Percentiles rank a stretch among this genome's conserved stretches.
phyloP scores from a whole-genome alignment of 768 basidiomycete species.

The Pholiota molesta region DNA sequence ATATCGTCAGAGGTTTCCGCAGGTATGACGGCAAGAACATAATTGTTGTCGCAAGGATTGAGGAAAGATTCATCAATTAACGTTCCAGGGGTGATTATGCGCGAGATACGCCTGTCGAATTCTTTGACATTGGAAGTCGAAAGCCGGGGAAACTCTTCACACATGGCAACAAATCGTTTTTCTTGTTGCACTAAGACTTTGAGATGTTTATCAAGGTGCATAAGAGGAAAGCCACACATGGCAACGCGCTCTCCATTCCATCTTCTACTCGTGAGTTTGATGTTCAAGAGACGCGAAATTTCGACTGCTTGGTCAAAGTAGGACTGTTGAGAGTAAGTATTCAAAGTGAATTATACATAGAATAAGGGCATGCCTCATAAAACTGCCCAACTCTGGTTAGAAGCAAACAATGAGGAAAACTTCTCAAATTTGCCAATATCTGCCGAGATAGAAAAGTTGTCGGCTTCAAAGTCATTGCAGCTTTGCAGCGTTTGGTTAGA shows the following conservation, averaged over 20 bases:
- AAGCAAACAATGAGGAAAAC: constrained; percentile 87
- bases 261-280: constrained; percentile 78
- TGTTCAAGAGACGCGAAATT: constrained; percentile 74
- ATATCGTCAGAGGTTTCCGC: constrained; percentile 1
- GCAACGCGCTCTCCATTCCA: constrained; percentile 71
- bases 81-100: constrained; percentile 92
- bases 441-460: constrained; percentile 63
- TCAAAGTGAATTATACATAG: not conserved
- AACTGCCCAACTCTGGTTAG: constrained; percentile 94
- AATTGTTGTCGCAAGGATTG: constrained; percentile 87
- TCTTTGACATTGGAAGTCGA: constrained; percentile 50
- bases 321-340: constrained; percentile 52
- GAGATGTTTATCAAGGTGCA: constrained; percentile 84
- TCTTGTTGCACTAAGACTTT: constrained; percentile 84
- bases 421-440: constrained; percentile 69
- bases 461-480: constrained; percentile 24
- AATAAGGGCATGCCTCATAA: constrained; percentile 69
- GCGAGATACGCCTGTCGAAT: constrained; percentile 81
- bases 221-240: constrained; percentile 92
- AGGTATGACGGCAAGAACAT: constrained; percentile 67
- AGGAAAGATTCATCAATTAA: constrained; percentile 91
- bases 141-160: constrained; percentile 82
- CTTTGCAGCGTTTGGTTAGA: constrained; percentile 8
- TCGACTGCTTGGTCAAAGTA: constrained; percentile 91
- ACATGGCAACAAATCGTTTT: constrained; percentile 87